A percentile compares a stretch with the other conserved stretches of the same genome.
Evolutionary conservation across 257 asterid genomes (phyloP).

Genomic region (Solanum lycopersicoides): DNA sequence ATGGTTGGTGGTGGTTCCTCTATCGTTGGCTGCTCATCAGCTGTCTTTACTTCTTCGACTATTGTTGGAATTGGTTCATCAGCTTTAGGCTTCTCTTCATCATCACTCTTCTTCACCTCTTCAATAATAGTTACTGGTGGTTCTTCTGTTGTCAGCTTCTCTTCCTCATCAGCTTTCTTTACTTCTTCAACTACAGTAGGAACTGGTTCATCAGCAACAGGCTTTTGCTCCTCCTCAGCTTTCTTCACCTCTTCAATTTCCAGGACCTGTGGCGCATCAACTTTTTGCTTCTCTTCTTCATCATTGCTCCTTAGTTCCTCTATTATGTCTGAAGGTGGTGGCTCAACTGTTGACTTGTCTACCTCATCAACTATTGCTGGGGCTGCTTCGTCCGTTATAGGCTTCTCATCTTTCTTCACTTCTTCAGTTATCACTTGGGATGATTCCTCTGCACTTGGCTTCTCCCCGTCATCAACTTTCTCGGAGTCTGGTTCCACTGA

Average conservation of each 20-base stretch:
- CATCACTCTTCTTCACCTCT: not conserved
- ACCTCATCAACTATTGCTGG: not conserved
- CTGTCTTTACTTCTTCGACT: not conserved
- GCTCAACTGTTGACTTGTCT: not conserved
- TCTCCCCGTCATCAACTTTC: not conserved
- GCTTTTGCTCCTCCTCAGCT: not conserved
- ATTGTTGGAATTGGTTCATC: not conserved
- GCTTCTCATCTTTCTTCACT: not conserved
- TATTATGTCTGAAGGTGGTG: not conserved
- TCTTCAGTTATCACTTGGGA: not conserved
- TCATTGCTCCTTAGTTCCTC: not conserved
- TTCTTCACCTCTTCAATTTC: not conserved
- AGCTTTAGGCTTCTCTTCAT: not conserved
- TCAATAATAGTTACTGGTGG: not conserved
- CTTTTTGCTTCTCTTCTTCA: not conserved
- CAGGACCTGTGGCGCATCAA: not conserved
- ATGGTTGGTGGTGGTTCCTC: not conserved
- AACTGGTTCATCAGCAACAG: not conserved
- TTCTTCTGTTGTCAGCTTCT: not conserved
- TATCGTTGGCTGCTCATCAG: not conserved
- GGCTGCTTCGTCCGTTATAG: not conserved
- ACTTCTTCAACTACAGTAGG: not conserved
- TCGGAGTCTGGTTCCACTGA: not conserved
- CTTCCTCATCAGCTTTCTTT: not conserved
- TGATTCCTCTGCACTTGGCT: not conserved